These are phyloP conservation scores for Dillenia turbinata DNA, from an alignment of 164 flowering plant species.

Conservation along the genomic window DNA sequence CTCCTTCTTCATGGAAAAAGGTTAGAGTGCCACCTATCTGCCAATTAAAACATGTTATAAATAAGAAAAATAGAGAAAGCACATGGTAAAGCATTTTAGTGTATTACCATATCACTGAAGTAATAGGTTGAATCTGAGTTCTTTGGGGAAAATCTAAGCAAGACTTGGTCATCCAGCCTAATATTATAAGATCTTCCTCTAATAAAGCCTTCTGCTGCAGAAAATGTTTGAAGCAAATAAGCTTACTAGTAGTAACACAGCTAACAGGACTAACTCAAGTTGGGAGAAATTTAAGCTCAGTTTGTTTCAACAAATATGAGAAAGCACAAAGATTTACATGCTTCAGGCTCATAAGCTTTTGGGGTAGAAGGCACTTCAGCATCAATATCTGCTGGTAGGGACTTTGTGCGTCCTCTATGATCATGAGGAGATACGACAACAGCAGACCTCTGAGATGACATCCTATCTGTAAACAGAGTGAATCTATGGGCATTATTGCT, in stretches of 20 bases:
- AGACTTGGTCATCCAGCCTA: conserved; percentile 89
- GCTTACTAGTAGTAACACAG: conserved; percentile 16
- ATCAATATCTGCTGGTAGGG: conserved; percentile 45
- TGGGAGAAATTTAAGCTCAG: neutral
- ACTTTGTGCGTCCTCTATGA: conserved; percentile 27
- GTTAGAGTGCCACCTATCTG: conserved; percentile 99
- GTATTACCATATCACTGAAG: conserved; percentile 82
- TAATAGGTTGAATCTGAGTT: conserved; percentile 89
- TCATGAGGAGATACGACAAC: conserved; percentile 42
- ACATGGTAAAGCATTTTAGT: conserved; percentile 1
- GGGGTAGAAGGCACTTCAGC: conserved; percentile 42
- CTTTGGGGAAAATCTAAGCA: conserved; percentile 92
- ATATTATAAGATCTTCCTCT: conserved; percentile 96
- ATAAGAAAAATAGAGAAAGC: conserved; percentile 2
- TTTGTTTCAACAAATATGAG: conserved; percentile 1
- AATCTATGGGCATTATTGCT: conserved; percentile 8
- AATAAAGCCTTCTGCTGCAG: conserved; percentile 96
- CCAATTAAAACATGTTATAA: conserved; percentile 1
- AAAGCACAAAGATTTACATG: conserved; percentile 57
- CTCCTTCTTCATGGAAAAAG: conserved; percentile 85
- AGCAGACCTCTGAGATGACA: conserved; percentile 34
- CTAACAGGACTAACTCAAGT: neutral
- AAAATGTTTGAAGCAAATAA: conserved; percentile 45
- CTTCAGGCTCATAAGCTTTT: conserved; percentile 46
- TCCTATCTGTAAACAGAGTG: conserved; percentile 33